Conservation (phyloP, 257 asterid genomes). For the Salvia splendens region DNA sequence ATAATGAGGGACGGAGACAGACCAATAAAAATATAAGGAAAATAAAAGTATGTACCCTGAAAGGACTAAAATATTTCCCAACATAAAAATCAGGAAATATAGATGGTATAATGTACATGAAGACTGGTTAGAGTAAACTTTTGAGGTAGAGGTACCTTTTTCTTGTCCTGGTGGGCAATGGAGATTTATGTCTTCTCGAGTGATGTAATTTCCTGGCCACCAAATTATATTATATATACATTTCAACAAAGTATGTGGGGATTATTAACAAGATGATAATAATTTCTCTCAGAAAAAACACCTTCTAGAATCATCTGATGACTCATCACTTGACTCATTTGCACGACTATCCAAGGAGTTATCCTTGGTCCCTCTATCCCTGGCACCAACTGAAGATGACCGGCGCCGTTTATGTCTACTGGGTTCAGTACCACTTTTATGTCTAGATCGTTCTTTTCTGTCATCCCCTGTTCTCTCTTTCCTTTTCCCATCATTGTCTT, state of each 20-base stretch:
- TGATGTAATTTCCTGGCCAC: slow-evolving; percentile 68
- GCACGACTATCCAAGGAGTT: slow-evolving; percentile 43
- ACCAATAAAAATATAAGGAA: not conserved
- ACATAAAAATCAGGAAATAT: slow-evolving; percentile 10
- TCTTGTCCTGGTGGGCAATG: slow-evolving; percentile 72
- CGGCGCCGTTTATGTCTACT: slow-evolving; percentile 63
- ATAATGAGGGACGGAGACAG: not conserved
- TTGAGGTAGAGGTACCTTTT: slow-evolving; percentile 60
- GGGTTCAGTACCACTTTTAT: slow-evolving; percentile 57
- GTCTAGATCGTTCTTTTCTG: slow-evolving; percentile 62
- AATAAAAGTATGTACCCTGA: not conserved
- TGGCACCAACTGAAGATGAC: slow-evolving; percentile 60
- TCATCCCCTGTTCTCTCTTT: slow-evolving; percentile 61
- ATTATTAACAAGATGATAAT: slow-evolving; percentile 20
- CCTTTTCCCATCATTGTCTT: slow-evolving; percentile 51
- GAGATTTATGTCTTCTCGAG: slow-evolving; percentile 68
- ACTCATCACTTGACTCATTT: slow-evolving; percentile 62
- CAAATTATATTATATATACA: slow-evolving; percentile 15
- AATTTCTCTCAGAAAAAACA: slow-evolving; percentile 31
- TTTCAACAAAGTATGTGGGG: slow-evolving; percentile 24
- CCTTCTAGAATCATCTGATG: slow-evolving; percentile 81
- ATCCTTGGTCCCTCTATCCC: slow-evolving; percentile 64
- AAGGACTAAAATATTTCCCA: slow-evolving; percentile 9
- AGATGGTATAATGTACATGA: not conserved
- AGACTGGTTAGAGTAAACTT: slow-evolving; percentile 12